These are phyloP conservation scores for Pseudogymnoascus sp. DNA, from an alignment of 2,329 filamentous ascomycete species.

Conservation along the genomic window DNA sequence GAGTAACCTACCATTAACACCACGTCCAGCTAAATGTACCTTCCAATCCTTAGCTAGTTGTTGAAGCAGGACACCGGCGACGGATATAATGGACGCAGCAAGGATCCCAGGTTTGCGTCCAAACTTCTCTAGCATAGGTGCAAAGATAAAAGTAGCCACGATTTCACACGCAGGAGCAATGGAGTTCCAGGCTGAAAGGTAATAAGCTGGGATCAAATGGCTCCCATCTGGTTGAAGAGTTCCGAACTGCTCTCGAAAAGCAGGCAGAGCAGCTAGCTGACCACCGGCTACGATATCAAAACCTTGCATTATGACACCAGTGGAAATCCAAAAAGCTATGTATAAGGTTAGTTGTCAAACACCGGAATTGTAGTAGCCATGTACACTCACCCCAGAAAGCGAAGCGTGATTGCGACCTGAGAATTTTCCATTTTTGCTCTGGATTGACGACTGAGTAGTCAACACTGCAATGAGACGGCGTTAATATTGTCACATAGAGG, in stretches of 20 bases:
- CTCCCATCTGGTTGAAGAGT: constrained; percentile 23
- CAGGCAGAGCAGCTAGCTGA: constrained; percentile 27
- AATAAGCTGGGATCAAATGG: constrained; percentile 29
- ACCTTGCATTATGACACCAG: constrained; percentile 31
- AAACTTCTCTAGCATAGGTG: constrained; percentile 30
- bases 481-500: not conserved
- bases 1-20: constrained; percentile 22
- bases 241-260: constrained; percentile 21
- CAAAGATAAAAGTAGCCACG: constrained; percentile 26
- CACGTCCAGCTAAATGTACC: constrained; percentile 28
- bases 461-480: constrained; percentile 15
- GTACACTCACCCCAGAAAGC: constrained; percentile 26
- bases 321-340: constrained; percentile 28
- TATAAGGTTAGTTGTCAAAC: not conserved
- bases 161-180: constrained; percentile 29
- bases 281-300: constrained; percentile 22
- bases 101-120: constrained; percentile 30
- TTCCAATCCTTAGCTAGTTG: constrained; percentile 27
- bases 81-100: constrained; percentile 25
- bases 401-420: constrained; percentile 25
- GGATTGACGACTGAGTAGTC: constrained; percentile 26
- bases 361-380: not conserved
- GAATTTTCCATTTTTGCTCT: constrained; percentile 29
- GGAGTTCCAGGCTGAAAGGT: constrained; percentile 30
- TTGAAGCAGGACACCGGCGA: constrained; percentile 29